These are phyloP conservation scores for Syncephalastrum racemosum DNA, from an alignment of 371 early-diverging fungal genomes.

Conservation along the genomic window DNA sequence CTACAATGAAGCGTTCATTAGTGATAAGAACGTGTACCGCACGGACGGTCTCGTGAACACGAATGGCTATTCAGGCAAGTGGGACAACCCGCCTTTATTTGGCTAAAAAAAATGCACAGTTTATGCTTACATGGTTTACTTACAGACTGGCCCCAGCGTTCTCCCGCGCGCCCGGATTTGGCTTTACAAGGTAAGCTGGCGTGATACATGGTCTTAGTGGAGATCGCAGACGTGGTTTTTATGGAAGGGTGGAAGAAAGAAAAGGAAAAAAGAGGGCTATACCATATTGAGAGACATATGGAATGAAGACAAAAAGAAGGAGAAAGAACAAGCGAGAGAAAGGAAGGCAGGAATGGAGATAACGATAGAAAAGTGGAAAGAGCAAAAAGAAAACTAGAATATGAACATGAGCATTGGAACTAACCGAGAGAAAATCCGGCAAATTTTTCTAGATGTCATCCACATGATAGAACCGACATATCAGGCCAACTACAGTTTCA, in stretches of 20 bases:
- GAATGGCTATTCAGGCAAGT: conserved; percentile 22
- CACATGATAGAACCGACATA: conserved; percentile 47
- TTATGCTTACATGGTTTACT: background rate
- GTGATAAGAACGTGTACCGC: conserved; percentile 20
- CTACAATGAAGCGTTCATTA: conserved; percentile 13
- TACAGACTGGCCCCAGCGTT: conserved; percentile 37
- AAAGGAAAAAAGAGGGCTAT: no score
- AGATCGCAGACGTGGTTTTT: no score
- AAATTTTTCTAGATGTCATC: conserved; percentile 28
- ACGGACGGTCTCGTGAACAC: conserved; percentile 23
- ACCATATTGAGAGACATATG: no score
- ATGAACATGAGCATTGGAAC: conserved; percentile 6
- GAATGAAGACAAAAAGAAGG: no score
- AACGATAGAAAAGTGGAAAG: background rate
- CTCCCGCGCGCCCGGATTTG: conserved; percentile 41
- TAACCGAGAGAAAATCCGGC: conserved; percentile 3
- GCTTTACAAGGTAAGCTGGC: conserved; percentile 21
- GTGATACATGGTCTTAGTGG: background rate
- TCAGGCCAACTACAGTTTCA: conserved; percentile 24
- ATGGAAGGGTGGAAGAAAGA: no score
- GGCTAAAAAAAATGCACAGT: background rate
- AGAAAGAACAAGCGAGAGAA: background rate
- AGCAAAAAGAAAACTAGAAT: conserved; percentile 3
- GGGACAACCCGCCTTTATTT: background rate
- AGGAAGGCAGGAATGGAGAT: background rate